These are phyloP conservation scores for Chalaropsis thielavioides DNA, from an alignment of 2,329 filamentous ascomycete species.

Conservation along the genomic window DNA sequence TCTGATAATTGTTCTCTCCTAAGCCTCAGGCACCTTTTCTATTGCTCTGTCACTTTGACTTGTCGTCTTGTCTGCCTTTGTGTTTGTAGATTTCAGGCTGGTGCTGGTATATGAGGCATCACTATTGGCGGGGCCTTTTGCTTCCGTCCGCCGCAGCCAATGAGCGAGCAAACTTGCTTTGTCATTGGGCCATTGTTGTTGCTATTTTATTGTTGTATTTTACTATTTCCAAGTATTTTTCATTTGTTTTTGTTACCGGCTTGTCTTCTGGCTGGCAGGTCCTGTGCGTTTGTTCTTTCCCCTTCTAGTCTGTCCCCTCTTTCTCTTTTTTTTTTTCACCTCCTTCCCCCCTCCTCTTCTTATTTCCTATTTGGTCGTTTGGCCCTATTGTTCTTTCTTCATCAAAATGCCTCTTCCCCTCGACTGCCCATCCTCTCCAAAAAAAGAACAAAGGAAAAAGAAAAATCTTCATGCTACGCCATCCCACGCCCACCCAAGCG, in stretches of 20 bases:
- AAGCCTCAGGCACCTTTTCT: too few relatives aligned
- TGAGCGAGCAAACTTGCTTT: too few relatives aligned
- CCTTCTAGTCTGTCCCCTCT: not conserved
- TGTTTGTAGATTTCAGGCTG: not conserved
- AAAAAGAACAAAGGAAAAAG: too few relatives aligned
- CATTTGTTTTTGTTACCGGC: not conserved
- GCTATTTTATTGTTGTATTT: not conserved
- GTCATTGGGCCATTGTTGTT: too few relatives aligned
- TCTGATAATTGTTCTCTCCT: not conserved
- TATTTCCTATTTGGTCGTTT: not conserved
- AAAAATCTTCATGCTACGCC: slow-evolving; percentile 1
- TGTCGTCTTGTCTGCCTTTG: not conserved
- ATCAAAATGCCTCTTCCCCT: not conserved
- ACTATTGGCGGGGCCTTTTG: not conserved
- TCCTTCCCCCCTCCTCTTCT: not conserved
- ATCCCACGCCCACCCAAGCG: not conserved
- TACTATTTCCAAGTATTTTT: not conserved
- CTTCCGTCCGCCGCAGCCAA: not conserved
- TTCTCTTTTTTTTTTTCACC: not conserved
- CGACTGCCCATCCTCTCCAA: not conserved
- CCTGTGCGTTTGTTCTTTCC: not conserved
- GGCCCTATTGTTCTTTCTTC: not conserved
- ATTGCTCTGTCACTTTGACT: not conserved
- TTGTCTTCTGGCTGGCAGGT: not conserved
- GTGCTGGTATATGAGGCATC: not conserved